Conservation (phyloP, 805 yeast genomes). For the Myxozyma kluyveri region DNA sequence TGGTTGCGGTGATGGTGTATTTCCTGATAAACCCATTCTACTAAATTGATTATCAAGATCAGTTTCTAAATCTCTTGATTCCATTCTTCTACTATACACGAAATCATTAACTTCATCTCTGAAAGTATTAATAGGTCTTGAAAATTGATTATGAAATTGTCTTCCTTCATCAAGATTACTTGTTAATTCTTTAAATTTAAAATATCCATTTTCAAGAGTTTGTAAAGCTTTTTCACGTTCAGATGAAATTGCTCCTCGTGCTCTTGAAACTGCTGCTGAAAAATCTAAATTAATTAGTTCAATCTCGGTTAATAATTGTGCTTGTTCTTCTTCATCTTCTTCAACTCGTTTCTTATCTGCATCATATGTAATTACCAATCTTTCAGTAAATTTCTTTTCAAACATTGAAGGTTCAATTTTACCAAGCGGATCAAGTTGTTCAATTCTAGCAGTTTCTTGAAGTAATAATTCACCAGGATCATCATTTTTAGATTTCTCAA, state of each 20-base stretch:
- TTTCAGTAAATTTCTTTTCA: constrained; percentile 32
- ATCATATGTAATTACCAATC: constrained; percentile 46
- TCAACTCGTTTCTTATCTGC: constrained; percentile 51
- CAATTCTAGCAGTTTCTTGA: constrained; percentile 23
- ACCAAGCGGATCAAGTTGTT: constrained; percentile 21
- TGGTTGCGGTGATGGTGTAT: neutral
- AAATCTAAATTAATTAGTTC: constrained; percentile 33
- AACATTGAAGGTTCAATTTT: constrained; percentile 29
- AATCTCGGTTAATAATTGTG: constrained; percentile 43
- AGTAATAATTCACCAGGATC: constrained; percentile 19
- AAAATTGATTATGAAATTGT: constrained; percentile 65
- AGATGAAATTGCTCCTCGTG: constrained; percentile 34
- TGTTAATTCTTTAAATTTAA: constrained; percentile 54
- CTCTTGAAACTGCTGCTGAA: constrained; percentile 13
- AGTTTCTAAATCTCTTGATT: constrained; percentile 52
- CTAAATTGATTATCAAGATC: constrained; percentile 5
- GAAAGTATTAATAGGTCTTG: constrained; percentile 46
- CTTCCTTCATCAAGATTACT: constrained; percentile 65
- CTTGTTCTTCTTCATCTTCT: constrained; percentile 42
- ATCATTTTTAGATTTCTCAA: constrained; percentile 18
- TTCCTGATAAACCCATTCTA: neutral
- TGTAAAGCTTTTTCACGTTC: constrained; percentile 53
- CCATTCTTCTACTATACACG: constrained; percentile 50
- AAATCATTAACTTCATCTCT: constrained; percentile 51
- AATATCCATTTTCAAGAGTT: constrained; percentile 49